Evolutionary conservation across 148 eudicot species (phyloP).

Genomic region (Agrostemma githago): DNA sequence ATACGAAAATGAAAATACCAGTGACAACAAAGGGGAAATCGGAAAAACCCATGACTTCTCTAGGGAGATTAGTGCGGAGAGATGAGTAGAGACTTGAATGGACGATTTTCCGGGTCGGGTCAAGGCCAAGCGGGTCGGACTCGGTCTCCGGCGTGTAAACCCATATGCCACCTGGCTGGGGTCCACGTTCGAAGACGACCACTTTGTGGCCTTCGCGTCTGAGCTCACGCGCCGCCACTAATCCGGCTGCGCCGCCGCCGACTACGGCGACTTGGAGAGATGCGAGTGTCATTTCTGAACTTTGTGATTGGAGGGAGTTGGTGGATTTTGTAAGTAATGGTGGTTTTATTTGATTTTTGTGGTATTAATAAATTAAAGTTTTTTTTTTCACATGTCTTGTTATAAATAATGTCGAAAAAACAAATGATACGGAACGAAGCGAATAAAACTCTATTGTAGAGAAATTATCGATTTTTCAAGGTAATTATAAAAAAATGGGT

Average conservation of each 20-base stretch:
- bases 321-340: neutral
- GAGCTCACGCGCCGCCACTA: conserved; percentile 75
- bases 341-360: neutral
- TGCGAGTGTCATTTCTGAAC: conserved; percentile 29
- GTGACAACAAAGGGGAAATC: conserved; percentile 64
- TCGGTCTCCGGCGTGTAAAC: conserved; percentile 54
- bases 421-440: too few relatives aligned
- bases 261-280: conserved; percentile 69
- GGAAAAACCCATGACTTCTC: conserved; percentile 76
- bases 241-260: conserved; percentile 89
- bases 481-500: too few relatives aligned
- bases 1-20: conserved; percentile 7
- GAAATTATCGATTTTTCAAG: too few relatives aligned
- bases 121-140: conserved; percentile 60
- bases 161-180: conserved; percentile 73
- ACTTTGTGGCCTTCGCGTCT: conserved; percentile 70
- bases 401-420: too few relatives aligned
- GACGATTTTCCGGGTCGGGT: conserved; percentile 46
- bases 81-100: conserved; percentile 77
- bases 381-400: too few relatives aligned
- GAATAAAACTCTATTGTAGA: too few relatives aligned
- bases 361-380: neutral
- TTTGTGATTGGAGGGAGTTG: neutral
- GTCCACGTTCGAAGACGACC: conserved; percentile 58
- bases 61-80: conserved; percentile 72